These are phyloP conservation scores for Cyberlindnera samutprakarnensis DNA, from an alignment of 805 yeast genomes.

Conservation along the genomic window DNA sequence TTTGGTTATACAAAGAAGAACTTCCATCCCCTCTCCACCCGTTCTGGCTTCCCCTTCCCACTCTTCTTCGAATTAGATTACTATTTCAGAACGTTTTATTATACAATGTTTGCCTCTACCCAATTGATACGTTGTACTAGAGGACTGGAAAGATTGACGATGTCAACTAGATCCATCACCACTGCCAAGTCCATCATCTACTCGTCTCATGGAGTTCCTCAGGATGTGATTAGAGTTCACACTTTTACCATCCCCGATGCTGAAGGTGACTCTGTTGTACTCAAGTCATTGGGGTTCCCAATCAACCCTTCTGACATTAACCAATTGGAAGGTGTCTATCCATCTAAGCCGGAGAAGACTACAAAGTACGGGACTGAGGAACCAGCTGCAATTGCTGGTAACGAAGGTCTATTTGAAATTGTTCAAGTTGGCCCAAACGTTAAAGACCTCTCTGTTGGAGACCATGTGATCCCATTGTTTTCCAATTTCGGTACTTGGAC, in stretches of 20 bases:
- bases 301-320: constrained; percentile 87
- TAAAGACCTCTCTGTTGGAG: constrained; percentile 49
- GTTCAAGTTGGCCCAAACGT: constrained; percentile 58
- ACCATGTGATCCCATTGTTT: constrained; percentile 76
- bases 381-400: constrained; percentile 84
- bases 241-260: constrained; percentile 43
- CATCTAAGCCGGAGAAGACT: constrained; percentile 56
- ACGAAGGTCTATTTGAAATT: constrained; percentile 89
- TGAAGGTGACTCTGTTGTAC: constrained; percentile 40
- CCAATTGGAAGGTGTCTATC: constrained; percentile 81
- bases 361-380: constrained; percentile 47
- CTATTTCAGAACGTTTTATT: too few relatives aligned
- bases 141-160: too few relatives aligned
- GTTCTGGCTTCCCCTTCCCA: too few relatives aligned
- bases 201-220: constrained; percentile 60
- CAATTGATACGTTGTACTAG: too few relatives aligned
- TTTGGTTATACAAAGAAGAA: too few relatives aligned
- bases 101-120: too few relatives aligned
- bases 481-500: constrained; percentile 95
- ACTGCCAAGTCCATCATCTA: constrained; percentile 63
- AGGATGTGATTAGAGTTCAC: constrained; percentile 45
- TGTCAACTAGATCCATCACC: constrained; percentile 17
- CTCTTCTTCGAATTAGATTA: too few relatives aligned
- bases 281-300: constrained; percentile 72
- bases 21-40: too few relatives aligned